These are phyloP conservation scores for Candolleomyces eurysporus DNA, from an alignment of 768 basidiomycete genomes.

Conservation along the genomic window DNA sequence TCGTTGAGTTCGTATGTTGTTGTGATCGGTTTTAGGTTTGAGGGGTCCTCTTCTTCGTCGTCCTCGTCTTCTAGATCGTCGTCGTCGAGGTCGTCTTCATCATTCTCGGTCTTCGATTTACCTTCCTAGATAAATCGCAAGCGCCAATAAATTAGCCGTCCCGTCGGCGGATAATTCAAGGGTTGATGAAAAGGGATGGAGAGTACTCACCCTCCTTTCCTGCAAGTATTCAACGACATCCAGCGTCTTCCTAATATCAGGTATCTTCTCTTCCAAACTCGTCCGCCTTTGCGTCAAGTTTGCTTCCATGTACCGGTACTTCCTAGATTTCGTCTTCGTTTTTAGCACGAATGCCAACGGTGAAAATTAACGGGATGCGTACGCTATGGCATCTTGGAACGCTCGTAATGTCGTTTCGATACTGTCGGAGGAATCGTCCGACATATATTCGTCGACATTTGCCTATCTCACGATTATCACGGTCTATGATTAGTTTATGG, in stretches of 20 bases:
- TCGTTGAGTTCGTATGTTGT: conserved; percentile 96
- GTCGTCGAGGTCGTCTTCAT: conserved; percentile 41
- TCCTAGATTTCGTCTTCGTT: conserved; percentile 54
- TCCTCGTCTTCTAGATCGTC: conserved; percentile 40
- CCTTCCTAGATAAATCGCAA: conserved; percentile 47
- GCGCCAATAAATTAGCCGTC: neutral
- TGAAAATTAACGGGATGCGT: conserved; percentile 34
- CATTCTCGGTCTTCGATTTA: conserved; percentile 45
- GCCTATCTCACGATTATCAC: conserved; percentile 43
- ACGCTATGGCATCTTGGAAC: conserved; percentile 95
- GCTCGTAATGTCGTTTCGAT: conserved; percentile 74
- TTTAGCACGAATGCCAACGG: conserved; percentile 19
- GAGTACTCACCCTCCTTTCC: conserved; percentile 57
- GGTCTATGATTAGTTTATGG: neutral
- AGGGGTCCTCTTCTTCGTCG: conserved; percentile 39
- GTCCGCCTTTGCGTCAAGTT: conserved; percentile 75
- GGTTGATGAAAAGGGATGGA: neutral
- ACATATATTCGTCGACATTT: conserved; percentile 85
- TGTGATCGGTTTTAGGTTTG: conserved; percentile 49
- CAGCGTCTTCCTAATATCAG: conserved; percentile 91
- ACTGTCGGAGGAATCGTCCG: conserved; percentile 56
- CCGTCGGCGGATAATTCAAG: neutral
- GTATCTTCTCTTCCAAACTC: conserved; percentile 90
- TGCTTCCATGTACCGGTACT: conserved; percentile 97
- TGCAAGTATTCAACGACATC: conserved; percentile 84